Base-by-base conservation (phyloP, 441 rosid species). In the Erodium trifolium region DNA sequence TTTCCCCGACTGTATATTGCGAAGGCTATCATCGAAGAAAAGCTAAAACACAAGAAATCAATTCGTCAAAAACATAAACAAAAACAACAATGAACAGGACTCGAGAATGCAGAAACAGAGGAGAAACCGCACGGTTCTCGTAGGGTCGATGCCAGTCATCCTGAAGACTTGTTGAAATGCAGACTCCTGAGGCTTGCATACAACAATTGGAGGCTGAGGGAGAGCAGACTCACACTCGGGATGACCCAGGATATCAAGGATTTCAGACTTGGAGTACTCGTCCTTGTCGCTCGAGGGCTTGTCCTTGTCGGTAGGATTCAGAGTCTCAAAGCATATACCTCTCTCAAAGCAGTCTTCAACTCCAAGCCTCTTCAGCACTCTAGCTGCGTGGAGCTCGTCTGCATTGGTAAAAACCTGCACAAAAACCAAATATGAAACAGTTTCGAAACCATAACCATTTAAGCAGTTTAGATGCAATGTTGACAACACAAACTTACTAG, bases 1-100 rank as follows among this genome's bases (percentile, higher is more conserved):
- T 72, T 88, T 89, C 63, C 90, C 96, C 0, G 88, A 74, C 77
- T 86, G 90, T 69, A 93, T 63, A 70, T 87, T 93, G 5, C 88
- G 90, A 73, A 88, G 71, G 45, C 96, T 91, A 69, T 93, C 99
- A 76, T 93, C 96, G 11, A 93, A 88, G 80, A 93, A 91, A 77
- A 91, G 35, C 97, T 91, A 88, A 12, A 73, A 73, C 27, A 23
- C 27, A 23, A 23, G 27, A 23, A 23, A 23, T 23, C 27, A 23
- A 23, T 0, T 23, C 27, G 27, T 23, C 27, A 23, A 23, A 0
- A 23, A 23, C 27, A 23, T 23, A 23, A 23, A 23, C 27, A 23
- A 23, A 23, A 23, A 23, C 27, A 23, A 23, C 27, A 23, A 23
- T 2, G 27, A 23, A 23, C 27, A 23, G 2, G 27, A 23, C 27